Percentiles rank a stretch among this genome's conserved stretches.
phyloP scores from a whole-genome alignment of 768 basidiomycete species.

The Melanogaster broomeanus region DNA sequence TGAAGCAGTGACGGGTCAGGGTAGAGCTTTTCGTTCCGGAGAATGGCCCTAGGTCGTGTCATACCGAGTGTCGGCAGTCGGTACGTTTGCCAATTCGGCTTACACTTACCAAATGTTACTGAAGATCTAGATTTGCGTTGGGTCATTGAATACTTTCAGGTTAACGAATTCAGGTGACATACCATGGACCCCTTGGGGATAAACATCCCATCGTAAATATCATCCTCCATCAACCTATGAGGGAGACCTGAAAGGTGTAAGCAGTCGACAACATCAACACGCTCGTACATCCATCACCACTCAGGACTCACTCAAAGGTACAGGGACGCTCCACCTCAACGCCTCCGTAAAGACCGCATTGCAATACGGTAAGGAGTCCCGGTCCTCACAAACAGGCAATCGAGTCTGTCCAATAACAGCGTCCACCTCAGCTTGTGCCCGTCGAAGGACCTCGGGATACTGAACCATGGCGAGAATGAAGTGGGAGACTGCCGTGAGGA shows the following conservation, averaged over 20 bases:
- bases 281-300: background rate
- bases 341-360: conserved; percentile 58
- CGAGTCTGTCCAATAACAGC: conserved; percentile 42
- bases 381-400: conserved; percentile 61
- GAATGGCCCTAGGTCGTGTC: conserved; percentile 37
- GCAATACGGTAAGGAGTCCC: conserved; percentile 55
- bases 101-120: conserved; percentile 58
- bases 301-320: conserved; percentile 54
- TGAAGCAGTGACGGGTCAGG: conserved; percentile 51
- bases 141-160: background rate
- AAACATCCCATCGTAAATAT: conserved; percentile 57
- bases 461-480: conserved; percentile 70
- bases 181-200: conserved; percentile 67
- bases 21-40: conserved; percentile 52
- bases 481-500: conserved; percentile 49
- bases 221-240: conserved; percentile 65
- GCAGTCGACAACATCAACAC: background rate
- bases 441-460: conserved; percentile 55
- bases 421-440: conserved; percentile 70
- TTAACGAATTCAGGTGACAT: conserved; percentile 8
- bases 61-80: background rate
- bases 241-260: conserved; percentile 49
- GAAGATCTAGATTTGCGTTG: conserved; percentile 40
- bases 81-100: background rate
- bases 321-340: conserved; percentile 56